Base-by-base conservation (phyloP, 345 rosid species). In the Linum trigynum region DNA sequence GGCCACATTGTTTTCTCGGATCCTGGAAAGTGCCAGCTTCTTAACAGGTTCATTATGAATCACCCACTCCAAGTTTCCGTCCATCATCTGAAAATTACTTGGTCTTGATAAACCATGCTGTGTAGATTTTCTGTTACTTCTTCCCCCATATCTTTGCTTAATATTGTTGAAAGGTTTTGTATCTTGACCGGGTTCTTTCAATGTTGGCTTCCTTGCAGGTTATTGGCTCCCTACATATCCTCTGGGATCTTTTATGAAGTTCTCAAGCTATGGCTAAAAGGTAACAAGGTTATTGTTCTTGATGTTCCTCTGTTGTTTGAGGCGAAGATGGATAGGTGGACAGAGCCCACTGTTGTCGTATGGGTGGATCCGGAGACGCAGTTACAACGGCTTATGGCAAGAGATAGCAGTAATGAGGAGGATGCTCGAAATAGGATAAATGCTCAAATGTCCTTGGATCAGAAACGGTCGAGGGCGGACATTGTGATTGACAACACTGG, bases 1-100 rank as follows among this genome's bases (percentile, higher is more conserved):
- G 96, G 92, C 42, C 96, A 71, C 68, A 80, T 85, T 7, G 99
- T 90, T n/a, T 94, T 90, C 82, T 86, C 92, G 14, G 86, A 88
- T 66, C 74, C 86, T 64, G 74, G 74, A 65, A 86, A 88, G 72
- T 96, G 97, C 53, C 89, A 90, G 69, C 81, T 86, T 41, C 81
- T 94, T 57, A 88, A 88, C 78, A 67, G 87, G 96, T 94, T 79
- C 39, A 48, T 1, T 15, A 51, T 9, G 3, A 50, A 60, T 4
- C 60, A 16, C 38, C 32, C 32, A 23, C 32, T 23, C 32, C 32
- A 23, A 23, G 32, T 23, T 23, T 23, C 32, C 32, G 1, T 23
- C 32, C 32, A 23, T 23, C 32, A 23, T 23, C 36, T 57, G 38
- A 35, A 23, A 23, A 23, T 23, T 23, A 23, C 32, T 23, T 23